Conservation (phyloP, 1,284 basidiomycete species). For the Fomes fomentarius region DNA sequence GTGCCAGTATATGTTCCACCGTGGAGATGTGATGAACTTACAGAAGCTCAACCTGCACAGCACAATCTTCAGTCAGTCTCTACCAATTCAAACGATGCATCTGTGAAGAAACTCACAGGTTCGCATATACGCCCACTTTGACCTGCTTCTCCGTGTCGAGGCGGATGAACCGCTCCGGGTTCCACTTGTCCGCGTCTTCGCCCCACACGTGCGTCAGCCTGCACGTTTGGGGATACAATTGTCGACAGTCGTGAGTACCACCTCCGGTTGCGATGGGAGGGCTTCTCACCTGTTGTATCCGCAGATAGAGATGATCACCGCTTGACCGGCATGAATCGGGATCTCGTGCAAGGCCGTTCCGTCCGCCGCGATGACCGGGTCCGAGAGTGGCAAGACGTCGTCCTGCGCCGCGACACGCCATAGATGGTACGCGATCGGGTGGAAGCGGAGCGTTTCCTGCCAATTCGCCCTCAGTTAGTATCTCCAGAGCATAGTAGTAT, state of each 20-base stretch:
- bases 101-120: slow-evolving; percentile 43
- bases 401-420: slow-evolving; percentile 35
- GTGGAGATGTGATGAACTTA: neutral
- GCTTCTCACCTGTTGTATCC: slow-evolving; percentile 36
- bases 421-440: slow-evolving; percentile 38
- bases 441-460: slow-evolving; percentile 41
- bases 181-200: slow-evolving; percentile 39
- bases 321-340: slow-evolving; percentile 39
- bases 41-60: slow-evolving; percentile 11
- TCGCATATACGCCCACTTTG: slow-evolving; percentile 51
- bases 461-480: too few species aligned
- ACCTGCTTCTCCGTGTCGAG: slow-evolving; percentile 30
- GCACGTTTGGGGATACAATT: neutral
- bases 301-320: slow-evolving; percentile 34
- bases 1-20: neutral
- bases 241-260: too few species aligned
- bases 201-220: slow-evolving; percentile 48
- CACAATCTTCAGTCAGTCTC: neutral
- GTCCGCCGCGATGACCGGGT: slow-evolving; percentile 36
- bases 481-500: too few species aligned
- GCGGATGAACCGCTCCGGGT: slow-evolving; percentile 7
- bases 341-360: slow-evolving; percentile 36
- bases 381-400: slow-evolving; percentile 42
- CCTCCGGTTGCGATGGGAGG: too few species aligned
- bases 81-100: too few species aligned